These are phyloP conservation scores for Petunia axillaris DNA, from an alignment of 257 asterid species.

Conservation along the genomic window DNA sequence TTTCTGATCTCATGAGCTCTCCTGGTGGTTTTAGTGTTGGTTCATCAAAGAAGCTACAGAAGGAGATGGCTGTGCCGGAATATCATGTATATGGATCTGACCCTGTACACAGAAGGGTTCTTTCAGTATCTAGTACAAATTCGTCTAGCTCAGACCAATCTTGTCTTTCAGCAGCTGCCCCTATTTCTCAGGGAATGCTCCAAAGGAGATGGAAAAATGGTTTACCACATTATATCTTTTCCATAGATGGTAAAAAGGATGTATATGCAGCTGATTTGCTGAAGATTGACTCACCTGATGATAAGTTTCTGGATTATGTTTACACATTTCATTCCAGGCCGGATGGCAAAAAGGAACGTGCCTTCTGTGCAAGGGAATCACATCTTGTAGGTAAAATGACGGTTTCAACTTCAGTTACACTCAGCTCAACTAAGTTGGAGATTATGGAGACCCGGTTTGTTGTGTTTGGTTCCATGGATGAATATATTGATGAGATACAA, in stretches of 20 bases:
- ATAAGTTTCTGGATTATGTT: conserved; percentile 58
- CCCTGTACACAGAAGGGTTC: conserved; percentile 48
- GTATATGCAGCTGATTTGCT: conserved; percentile 57
- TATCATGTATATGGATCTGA: conserved; percentile 37
- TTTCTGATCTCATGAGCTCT: conserved; percentile 37
- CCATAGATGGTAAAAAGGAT: conserved; percentile 71
- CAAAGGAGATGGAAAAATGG: conserved; percentile 78
- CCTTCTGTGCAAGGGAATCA: conserved; percentile 37
- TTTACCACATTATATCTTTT: conserved; percentile 60
- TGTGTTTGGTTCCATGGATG: conserved; percentile 50
- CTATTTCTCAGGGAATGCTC: conserved; percentile 74
- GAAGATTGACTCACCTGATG: conserved; percentile 47
- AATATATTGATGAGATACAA: conserved; percentile 39
- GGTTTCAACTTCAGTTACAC: conserved; percentile 66
- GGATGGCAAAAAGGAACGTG: conserved; percentile 48
- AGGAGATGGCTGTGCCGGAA: conserved; percentile 41
- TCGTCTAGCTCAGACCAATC: conserved; percentile 63
- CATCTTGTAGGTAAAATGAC: conserved; percentile 68
- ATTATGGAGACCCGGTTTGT: conserved; percentile 66
- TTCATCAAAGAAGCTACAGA: conserved; percentile 37
- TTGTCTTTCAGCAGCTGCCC: conserved; percentile 47
- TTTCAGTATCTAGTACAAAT: conserved; percentile 67
- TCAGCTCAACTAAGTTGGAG: conserved; percentile 52
- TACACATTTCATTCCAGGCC: conserved; percentile 65
- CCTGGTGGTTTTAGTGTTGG: conserved; percentile 30